These are phyloP conservation scores for Emmonsiellopsis sp. DNA, from an alignment of 2,329 filamentous ascomycete genomes.

Conservation along the genomic window DNA sequence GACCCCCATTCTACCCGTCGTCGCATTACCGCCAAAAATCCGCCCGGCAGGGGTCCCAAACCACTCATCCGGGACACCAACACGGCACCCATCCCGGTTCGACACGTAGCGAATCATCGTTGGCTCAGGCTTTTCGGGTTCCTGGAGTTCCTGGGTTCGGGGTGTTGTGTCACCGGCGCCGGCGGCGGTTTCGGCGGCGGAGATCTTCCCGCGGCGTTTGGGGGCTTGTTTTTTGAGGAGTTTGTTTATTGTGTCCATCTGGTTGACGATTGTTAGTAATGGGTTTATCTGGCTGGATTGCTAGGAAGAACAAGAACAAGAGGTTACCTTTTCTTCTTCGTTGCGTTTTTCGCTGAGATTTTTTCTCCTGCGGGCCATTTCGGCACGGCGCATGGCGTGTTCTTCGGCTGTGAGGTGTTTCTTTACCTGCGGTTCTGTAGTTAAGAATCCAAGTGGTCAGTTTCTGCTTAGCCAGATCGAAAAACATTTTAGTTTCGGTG, in stretches of 20 bases:
- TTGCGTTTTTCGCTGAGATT: conserved; percentile 69
- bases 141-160: conserved; percentile 27
- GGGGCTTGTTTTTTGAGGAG: conserved; percentile 58
- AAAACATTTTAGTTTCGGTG: neutral
- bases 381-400: conserved; percentile 60
- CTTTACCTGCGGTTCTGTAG: conserved; percentile 57
- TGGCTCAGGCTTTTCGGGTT: conserved; percentile 31
- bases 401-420: conserved; percentile 65
- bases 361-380: conserved; percentile 65
- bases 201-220: conserved; percentile 44
- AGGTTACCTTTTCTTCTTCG: conserved; percentile 60
- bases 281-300: neutral
- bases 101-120: conserved; percentile 38
- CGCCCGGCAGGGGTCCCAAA: conserved; percentile 33
- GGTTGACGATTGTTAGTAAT: conserved; percentile 2
- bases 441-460: neutral
- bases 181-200: conserved; percentile 35
- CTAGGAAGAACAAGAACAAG: neutral
- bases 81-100: conserved; percentile 28
- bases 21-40: conserved; percentile 26
- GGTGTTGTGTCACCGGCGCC: conserved; percentile 25
- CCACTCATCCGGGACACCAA: conserved; percentile 41
- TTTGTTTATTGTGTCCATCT: conserved; percentile 60
- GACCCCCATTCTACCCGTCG: conserved; percentile 1
- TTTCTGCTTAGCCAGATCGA: neutral